Evolutionary conservation across 2,329 filamentous ascomycete species (phyloP), one percentile per base, ranked within the genome.

Genomic region (Colletotrichum nymphaeae): DNA sequence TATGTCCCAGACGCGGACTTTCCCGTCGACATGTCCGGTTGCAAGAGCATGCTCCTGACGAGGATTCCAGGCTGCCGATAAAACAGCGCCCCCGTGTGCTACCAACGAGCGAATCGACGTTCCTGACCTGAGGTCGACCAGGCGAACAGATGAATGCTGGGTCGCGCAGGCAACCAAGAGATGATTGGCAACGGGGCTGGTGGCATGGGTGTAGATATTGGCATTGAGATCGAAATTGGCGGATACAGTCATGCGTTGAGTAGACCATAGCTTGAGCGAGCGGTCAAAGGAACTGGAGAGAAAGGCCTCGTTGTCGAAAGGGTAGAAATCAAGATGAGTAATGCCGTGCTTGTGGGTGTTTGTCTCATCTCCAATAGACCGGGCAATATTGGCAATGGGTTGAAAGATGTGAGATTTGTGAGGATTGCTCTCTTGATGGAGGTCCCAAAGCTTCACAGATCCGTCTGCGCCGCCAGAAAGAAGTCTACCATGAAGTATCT

Each of bases 91-190:
- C 49, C 90, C 89, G 75, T 94, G 92, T 0, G 93, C 92, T 1
- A 92, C 88, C 35, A 95, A 86, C 1, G 92, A 90, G 79, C 95
- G 93, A 1, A 93, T 92, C 60, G 89, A 91, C 19, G 95, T 89
- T 2, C 95, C 95, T 1, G 95, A 95, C 65, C 94, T 93, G 42
- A 98, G 87, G 80, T 98, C 96, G 6, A 98, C 91, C 7, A 98
- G 89, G 19, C 95, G 92, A 16, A 98, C 93, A 30, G 93, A 89
- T 7, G 94, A 94, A 79, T 97, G 92, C 75, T 97, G 95, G 0
- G 95, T 97, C 0, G 94, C 95, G 78, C 95, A 97, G 11, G 96
- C 95, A 11, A 98, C 93, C 4, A 98, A 88, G 0, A 97, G 87
- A 78, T 95, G 88, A 65, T 90, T 85, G 69, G 94, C 89, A 71